Evolutionary conservation across 2,329 filamentous ascomycete species (phyloP).

Genomic region (Ceratocystis alfenasii): DNA sequence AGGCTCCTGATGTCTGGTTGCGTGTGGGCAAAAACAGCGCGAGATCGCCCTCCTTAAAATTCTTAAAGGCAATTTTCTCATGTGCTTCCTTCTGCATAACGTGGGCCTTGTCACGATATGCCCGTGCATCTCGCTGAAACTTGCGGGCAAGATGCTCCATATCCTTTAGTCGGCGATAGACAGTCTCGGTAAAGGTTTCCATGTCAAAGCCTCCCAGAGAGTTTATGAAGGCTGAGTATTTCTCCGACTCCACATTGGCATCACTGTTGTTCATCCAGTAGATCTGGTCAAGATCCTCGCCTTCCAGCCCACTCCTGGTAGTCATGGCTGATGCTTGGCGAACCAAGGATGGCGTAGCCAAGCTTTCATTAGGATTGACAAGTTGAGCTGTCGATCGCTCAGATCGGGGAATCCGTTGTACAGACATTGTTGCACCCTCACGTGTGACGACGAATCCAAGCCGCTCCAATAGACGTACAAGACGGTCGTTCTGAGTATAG

Average conservation of each 20-base stretch:
- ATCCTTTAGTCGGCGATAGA: slow-evolving; percentile 84
- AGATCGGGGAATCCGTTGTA: slow-evolving; percentile 57
- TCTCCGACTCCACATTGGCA: slow-evolving; percentile 50
- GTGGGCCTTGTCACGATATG: slow-evolving; percentile 79
- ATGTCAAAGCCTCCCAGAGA: slow-evolving; percentile 69
- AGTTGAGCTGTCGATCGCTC: slow-evolving; percentile 40
- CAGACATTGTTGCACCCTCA: slow-evolving; percentile 57
- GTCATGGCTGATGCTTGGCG: slow-evolving; percentile 43
- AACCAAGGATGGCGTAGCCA: slow-evolving; percentile 34
- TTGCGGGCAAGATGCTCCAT: slow-evolving; percentile 88
- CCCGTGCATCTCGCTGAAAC: slow-evolving; percentile 77
- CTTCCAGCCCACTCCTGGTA: slow-evolving; percentile 46
- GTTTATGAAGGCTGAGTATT: slow-evolving; percentile 63
- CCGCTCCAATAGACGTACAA: slow-evolving; percentile 73
- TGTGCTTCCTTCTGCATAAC: slow-evolving; percentile 71
- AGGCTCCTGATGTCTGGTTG: slow-evolving; percentile 86
- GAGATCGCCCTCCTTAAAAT: slow-evolving; percentile 93
- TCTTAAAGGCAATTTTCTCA: slow-evolving; percentile 88
- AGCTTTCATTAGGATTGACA: slow-evolving; percentile 45
- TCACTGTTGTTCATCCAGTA: slow-evolving; percentile 70
- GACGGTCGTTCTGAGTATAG: slow-evolving; percentile 70
- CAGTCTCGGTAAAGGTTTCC: slow-evolving; percentile 69
- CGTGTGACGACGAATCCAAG: slow-evolving; percentile 73
- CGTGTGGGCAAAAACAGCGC: slow-evolving; percentile 88
- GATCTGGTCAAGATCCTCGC: slow-evolving; percentile 58